Evolutionary conservation across 352 stramenopile genomes (phyloP).

Genomic region (Phytophthora agathidicida): DNA sequence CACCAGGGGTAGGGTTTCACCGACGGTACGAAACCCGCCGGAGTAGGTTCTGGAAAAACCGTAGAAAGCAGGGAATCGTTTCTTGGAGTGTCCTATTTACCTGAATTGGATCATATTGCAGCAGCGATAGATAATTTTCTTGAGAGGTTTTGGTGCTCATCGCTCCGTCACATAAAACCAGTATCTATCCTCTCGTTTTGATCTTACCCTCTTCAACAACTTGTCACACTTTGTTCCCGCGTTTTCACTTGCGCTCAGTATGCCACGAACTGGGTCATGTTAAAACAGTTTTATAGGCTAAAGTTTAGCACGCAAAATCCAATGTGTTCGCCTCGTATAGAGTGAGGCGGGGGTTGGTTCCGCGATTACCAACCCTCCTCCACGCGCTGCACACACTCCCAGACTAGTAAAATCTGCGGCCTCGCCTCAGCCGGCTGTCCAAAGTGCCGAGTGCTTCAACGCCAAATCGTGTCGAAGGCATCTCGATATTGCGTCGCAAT

Average conservation of each 20-base stretch:
- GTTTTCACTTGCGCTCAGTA: slow-evolving; percentile 19
- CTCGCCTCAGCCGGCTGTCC: background rate
- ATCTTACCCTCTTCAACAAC: slow-evolving; percentile 29
- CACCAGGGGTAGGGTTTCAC: slow-evolving; percentile 3
- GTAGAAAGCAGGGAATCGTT: background rate
- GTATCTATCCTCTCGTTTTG: slow-evolving; percentile 1
- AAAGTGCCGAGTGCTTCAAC: slow-evolving; percentile 31
- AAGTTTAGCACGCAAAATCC: slow-evolving; percentile 7
- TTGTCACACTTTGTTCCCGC: slow-evolving; percentile 10
- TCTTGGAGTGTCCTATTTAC: too few relatives aligned
- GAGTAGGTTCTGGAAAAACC: background rate
- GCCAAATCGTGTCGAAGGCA: slow-evolving; percentile 28
- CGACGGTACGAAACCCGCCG: slow-evolving; percentile 14
- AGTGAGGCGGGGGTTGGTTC: slow-evolving; percentile 3
- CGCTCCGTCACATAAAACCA: slow-evolving; percentile 41
- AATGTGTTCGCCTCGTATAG: too few relatives aligned
- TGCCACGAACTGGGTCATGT: slow-evolving; percentile 3
- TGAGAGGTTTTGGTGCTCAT: too few relatives aligned
- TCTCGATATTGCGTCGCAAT: slow-evolving; percentile 20
- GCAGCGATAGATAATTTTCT: background rate
- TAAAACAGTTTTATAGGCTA: slow-evolving; percentile 7
- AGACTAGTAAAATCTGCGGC: slow-evolving; percentile 19
- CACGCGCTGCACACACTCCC: slow-evolving; percentile 3
- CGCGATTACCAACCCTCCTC: background rate
- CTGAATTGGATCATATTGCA: too few relatives aligned